These are phyloP conservation scores for Emergomyces pasteurianus DNA, from an alignment of 2,329 filamentous ascomycete genomes.

Conservation along the genomic window DNA sequence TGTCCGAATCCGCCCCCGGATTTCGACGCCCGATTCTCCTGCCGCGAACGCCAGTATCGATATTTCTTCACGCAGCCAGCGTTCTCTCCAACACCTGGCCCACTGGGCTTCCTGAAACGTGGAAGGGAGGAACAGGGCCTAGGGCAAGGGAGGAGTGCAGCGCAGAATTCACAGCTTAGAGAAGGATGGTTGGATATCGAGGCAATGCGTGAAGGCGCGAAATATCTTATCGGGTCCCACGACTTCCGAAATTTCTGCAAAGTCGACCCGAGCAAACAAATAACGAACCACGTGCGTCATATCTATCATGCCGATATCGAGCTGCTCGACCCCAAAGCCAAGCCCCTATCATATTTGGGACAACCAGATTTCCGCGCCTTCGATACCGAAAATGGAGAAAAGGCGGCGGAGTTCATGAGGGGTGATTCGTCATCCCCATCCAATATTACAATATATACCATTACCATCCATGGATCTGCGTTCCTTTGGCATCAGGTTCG, in stretches of 20 bases:
- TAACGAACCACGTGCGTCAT: conserved; percentile 65
- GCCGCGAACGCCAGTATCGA: conserved; percentile 78
- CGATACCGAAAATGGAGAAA: conserved; percentile 8
- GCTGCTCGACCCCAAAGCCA: conserved; percentile 44
- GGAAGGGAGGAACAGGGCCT: conserved; percentile 13
- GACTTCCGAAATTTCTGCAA: conserved; percentile 98
- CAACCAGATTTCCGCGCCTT: conserved; percentile 32
- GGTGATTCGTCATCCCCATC: conserved; percentile 26
- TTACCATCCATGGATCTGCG: conserved; percentile 77
- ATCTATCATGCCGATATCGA: conserved; percentile 75
- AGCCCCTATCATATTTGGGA: conserved; percentile 46
- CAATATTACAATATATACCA: conserved; percentile 62
- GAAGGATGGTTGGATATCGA: conserved; percentile 78
- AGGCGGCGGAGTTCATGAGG: background rate
- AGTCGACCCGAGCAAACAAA: conserved; percentile 78
- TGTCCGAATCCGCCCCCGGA: conserved; percentile 65
- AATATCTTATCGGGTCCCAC: conserved; percentile 66
- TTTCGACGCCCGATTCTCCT: conserved; percentile 89
- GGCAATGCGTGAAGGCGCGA: conserved; percentile 73
- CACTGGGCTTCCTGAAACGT: conserved; percentile 36
- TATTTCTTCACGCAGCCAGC: conserved; percentile 98
- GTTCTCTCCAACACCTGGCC: conserved; percentile 55
- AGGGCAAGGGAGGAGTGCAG: conserved; percentile 9
- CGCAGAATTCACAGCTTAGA: conserved; percentile 22
- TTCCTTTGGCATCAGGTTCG: conserved; percentile 98